These are phyloP conservation scores for Suillus subluteus DNA, from an alignment of 768 basidiomycete genomes.

Conservation along the genomic window DNA sequence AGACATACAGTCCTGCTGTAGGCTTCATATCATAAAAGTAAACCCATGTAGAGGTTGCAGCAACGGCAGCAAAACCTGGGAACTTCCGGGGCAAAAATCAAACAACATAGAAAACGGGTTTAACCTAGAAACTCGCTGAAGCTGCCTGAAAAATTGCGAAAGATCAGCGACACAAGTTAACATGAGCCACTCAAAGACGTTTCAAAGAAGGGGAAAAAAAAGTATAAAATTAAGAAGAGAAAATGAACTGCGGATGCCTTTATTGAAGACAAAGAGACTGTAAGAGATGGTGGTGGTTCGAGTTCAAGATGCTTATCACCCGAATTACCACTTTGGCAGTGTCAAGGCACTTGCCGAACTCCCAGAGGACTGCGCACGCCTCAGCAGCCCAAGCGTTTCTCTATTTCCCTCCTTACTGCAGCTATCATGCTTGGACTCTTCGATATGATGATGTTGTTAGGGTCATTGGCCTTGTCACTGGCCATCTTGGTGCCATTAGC, in stretches of 20 bases:
- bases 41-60: too few relatives aligned
- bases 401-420: constrained; percentile 5
- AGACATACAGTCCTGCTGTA: not conserved
- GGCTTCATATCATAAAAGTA: not conserved
- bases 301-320: constrained; percentile 30
- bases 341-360: constrained; percentile 35
- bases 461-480: constrained; percentile 56
- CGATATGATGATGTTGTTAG: constrained; percentile 44
- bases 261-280: not conserved
- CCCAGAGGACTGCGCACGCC: constrained; percentile 15
- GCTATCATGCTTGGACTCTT: constrained; percentile 38
- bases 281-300: constrained; percentile 34
- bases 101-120: not conserved
- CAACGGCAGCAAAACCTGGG: not conserved
- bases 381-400: not conserved
- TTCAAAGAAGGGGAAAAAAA: not conserved
- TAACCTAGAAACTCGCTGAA: not conserved
- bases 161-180: not conserved
- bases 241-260: not conserved
- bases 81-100: not conserved
- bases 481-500: constrained; percentile 62
- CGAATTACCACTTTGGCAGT: constrained; percentile 24
- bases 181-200: not conserved
- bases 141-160: not conserved
- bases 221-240: not conserved